Base-by-base conservation (phyloP, 2,329 filamentous ascomycete genomes). In the Cucurbitaria berberidis region DNA sequence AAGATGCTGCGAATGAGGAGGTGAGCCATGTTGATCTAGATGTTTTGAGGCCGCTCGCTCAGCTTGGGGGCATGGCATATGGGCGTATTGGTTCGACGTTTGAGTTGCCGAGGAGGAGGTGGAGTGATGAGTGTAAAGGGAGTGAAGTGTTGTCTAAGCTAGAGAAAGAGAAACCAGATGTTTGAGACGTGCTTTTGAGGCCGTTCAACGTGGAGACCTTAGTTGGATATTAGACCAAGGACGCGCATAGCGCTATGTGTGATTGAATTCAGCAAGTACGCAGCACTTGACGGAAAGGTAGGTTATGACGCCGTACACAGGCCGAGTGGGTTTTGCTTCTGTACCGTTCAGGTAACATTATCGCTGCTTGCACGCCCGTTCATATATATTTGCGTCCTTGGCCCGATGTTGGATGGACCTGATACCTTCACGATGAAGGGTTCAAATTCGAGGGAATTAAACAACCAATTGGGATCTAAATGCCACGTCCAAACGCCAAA, bases 11-110 rank as follows among this genome's bases (percentile, higher is more conserved):
- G 52, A 89, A 93, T 62, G 84, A 89, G 66, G 87, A 91, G 3
- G 82, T 79, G 69, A 91, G 84, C 62, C 65, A 89, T 24, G 80
- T 96, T 46, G 88, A 93, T 70, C 83, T 89, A 2, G 81, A 77
- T 36, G 80, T 93, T 11, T 76, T 96, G 44, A 83, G 84, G 51
- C 90, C 92, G 0, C 81, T 96, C 10, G 85, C 84, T 62, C 84
- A 91, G 32, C 67, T 96, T 22, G 92, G 91, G 34, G 92, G 92
- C 1, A 93, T 96, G 65, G 87, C 87, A 0, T 96, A 96, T 69
- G 87, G 82, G 1, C 43, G 60, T 1, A 43, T 63, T 2, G 43
- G 16, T 3, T 41, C 45, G 13, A 56, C 53, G 5, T 58, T 60
- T 48, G 54, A 61, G 45, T 19, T 60, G 10, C 57, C 57, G 10